Evolutionary conservation across 306 rosid species (phyloP).

Genomic region (Glycine tomentella): DNA sequence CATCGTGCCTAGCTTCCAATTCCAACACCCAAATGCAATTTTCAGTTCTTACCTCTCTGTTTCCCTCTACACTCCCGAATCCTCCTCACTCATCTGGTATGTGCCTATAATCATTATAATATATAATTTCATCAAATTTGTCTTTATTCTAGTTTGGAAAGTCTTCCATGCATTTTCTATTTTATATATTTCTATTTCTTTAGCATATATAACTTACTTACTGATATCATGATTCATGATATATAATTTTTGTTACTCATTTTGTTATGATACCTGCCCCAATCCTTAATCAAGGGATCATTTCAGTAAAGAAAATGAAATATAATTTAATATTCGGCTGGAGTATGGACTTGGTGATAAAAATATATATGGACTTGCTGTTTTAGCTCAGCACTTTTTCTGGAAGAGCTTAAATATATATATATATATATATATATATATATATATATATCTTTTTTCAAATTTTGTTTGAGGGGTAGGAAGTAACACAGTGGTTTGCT

Average conservation of each 20-base stretch:
- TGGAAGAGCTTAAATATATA: neutral
- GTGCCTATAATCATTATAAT: neutral
- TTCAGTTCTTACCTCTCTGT: constrained; percentile 16
- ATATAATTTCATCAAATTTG: constrained; percentile 10
- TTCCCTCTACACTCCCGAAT: constrained; percentile 14
- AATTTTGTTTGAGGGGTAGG: neutral
- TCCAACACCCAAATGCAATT: constrained; percentile 1
- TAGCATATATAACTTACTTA: neutral
- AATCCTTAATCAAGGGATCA: neutral
- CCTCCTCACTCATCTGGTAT: constrained; percentile 3
- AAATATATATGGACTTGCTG: neutral
- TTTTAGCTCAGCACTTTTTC: neutral
- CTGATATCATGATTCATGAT: neutral
- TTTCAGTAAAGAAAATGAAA: neutral
- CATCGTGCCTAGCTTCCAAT: neutral
- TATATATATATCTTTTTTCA: no score
- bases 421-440: no score
- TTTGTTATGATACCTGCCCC: neutral
- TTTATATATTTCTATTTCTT: neutral
- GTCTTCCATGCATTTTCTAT: constrained; percentile 1
- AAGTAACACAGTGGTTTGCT: neutral
- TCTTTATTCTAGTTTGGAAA: neutral
- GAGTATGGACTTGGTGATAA: neutral
- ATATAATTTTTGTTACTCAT: no score
- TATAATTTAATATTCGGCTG: neutral